Percentiles rank a stretch among this genome's conserved stretches.
Conservation (phyloP, 179 eudicot species). For the Beta corolliflora region DNA sequence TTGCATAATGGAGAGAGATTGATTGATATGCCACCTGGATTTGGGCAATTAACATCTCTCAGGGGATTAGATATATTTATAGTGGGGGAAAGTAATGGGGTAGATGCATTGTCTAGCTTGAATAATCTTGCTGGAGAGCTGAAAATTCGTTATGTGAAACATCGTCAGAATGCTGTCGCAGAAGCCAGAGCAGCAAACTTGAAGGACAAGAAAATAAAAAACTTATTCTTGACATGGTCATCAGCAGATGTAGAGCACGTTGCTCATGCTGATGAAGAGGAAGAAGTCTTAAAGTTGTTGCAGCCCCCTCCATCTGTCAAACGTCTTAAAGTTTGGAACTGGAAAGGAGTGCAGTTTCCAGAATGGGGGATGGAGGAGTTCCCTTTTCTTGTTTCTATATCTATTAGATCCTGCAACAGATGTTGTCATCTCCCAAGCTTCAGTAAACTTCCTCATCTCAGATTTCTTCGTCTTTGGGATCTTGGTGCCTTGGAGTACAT, state of each 20-base stretch:
- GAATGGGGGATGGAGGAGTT: slow-evolving; percentile 10
- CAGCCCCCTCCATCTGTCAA: slow-evolving; percentile 18
- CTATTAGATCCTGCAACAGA: neutral
- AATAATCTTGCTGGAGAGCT: slow-evolving; percentile 1
- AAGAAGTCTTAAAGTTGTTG: neutral
- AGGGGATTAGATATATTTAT: neutral
- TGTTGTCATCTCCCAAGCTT: slow-evolving; percentile 17
- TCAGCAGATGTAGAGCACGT: neutral
- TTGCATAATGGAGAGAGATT: slow-evolving; percentile 10
- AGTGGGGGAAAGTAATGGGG: slow-evolving; percentile 3
- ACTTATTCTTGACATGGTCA: slow-evolving; percentile 9
- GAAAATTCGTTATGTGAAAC: neutral
- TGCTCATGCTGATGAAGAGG: neutral
- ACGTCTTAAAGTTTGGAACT: neutral
- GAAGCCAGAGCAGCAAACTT: slow-evolving; percentile 1
- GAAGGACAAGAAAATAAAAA: slow-evolving; percentile 3
- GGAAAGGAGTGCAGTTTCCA: slow-evolving; percentile 15
- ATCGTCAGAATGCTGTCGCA: neutral
- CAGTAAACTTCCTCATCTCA: slow-evolving; percentile 9
- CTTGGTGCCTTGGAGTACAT: slow-evolving; percentile 9
- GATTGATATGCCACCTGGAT: neutral
- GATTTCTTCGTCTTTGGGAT: neutral
- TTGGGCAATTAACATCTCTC: slow-evolving; percentile 6
- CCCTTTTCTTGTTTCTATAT: slow-evolving; percentile 10
- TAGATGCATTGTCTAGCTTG: neutral